Percentiles rank a stretch among this genome's conserved stretches.
These are phyloP conservation scores for Thielaviopsis musarum DNA, from an alignment of 2,329 filamentous ascomycete species.

Conservation along the genomic window DNA sequence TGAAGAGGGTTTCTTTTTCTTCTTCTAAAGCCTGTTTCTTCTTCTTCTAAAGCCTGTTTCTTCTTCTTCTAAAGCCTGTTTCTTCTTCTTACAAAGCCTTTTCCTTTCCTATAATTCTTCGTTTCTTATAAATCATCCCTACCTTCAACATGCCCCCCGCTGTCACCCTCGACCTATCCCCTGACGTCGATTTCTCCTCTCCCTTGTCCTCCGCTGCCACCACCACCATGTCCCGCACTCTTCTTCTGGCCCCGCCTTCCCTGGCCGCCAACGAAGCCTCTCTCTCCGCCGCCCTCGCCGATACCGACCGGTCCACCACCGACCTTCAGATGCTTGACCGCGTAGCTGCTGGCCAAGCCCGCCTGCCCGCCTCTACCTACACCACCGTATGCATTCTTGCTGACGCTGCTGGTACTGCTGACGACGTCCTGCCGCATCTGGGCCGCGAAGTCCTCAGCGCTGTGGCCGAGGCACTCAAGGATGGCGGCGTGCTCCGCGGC, in stretches of 20 bases:
- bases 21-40: not conserved
- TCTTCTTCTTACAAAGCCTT: not conserved
- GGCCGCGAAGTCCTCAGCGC: slow-evolving; percentile 48
- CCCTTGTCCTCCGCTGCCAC: slow-evolving; percentile 16
- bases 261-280: slow-evolving; percentile 71
- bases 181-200: slow-evolving; percentile 30
- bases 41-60: not conserved
- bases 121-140: not conserved
- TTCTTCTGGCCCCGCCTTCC: slow-evolving; percentile 80
- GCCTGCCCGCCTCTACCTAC: slow-evolving; percentile 62
- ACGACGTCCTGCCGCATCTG: slow-evolving; percentile 49
- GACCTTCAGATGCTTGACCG: slow-evolving; percentile 98
- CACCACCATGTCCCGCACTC: slow-evolving; percentile 36
- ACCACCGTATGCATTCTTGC: slow-evolving; percentile 71
- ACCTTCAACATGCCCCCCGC: slow-evolving; percentile 31
- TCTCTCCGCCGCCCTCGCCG: slow-evolving; percentile 51
- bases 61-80: not conserved
- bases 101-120: not conserved
- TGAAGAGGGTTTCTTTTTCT: not conserved
- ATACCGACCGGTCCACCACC: slow-evolving; percentile 57
- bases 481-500: slow-evolving; percentile 50
- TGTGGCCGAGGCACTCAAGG: slow-evolving; percentile 53
- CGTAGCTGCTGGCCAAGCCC: slow-evolving; percentile 62
- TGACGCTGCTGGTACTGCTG: slow-evolving; percentile 49
- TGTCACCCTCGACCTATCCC: slow-evolving; percentile 36